Percentiles rank a stretch among this genome's conserved stretches.
These are phyloP conservation scores for Magnaporthiopsis incrustans DNA, from an alignment of 2,329 filamentous ascomycete species.

Conservation along the genomic window DNA sequence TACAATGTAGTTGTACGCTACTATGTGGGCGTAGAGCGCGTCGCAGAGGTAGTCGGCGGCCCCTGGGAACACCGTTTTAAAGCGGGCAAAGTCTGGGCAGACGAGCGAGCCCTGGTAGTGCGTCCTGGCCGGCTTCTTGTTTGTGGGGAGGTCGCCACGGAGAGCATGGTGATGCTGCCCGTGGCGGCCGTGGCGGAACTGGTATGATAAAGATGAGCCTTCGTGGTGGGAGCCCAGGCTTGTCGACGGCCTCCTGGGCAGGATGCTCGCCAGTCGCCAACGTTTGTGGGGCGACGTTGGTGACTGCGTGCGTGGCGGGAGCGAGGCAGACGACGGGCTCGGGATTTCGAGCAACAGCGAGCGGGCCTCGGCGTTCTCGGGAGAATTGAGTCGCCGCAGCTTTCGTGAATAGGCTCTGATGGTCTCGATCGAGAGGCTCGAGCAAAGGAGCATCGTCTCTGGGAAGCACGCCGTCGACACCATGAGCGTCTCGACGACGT, in stretches of 20 bases:
- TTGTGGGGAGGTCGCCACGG: not conserved
- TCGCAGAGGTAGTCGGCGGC: slow-evolving; percentile 49
- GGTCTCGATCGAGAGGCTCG: slow-evolving; percentile 47
- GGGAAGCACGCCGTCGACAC: slow-evolving; percentile 49
- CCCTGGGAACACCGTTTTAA: slow-evolving; percentile 44
- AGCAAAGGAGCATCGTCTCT: slow-evolving; percentile 49
- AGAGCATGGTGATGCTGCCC: not conserved
- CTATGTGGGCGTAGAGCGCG: slow-evolving; percentile 49
- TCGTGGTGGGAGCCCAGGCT: not conserved
- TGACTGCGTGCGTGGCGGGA: slow-evolving; percentile 24
- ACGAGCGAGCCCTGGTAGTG: not conserved
- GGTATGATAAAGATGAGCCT: not conserved
- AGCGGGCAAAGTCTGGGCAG: slow-evolving; percentile 15
- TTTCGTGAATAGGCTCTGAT: slow-evolving; percentile 49
- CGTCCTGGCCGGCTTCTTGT: not conserved
- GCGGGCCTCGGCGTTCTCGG: slow-evolving; percentile 14
- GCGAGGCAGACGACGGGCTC: slow-evolving; percentile 1
- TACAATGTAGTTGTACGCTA: slow-evolving; percentile 51
- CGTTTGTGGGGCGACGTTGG: slow-evolving; percentile 3
- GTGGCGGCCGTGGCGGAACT: not conserved
- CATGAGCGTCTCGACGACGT: slow-evolving; percentile 45
- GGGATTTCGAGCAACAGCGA: slow-evolving; percentile 9
- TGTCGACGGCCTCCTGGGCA: slow-evolving; percentile 2
- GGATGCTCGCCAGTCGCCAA: slow-evolving; percentile 5
- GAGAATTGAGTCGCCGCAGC: slow-evolving; percentile 30